Evolutionary conservation across 176 grass and related monocot genomes (phyloP), one percentile per base, ranked within the genome.

Genomic region (Luzula sylvatica): DNA sequence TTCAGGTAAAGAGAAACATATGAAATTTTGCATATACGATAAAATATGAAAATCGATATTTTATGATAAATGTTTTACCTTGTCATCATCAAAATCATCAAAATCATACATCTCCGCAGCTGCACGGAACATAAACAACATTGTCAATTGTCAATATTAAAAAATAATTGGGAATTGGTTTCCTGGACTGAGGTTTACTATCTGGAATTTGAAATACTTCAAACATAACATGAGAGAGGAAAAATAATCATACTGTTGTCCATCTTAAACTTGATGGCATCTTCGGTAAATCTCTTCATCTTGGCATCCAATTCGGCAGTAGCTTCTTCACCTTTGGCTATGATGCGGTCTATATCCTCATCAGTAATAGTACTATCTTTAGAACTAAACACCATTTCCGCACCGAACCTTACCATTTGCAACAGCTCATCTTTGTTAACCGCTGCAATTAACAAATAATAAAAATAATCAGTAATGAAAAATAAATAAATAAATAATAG

Each of bases 271-370:
- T 98, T 90, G 41, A 98, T 90, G 3, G 92, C 92, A 72, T 98
- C 92, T 74, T 98, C 92, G 50, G 92, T 98, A 61, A 98, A 98
- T 52, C 80, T 98, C 77, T 98, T 98, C 92, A 98, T 98, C 72
- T 98, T 98, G 2, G 77, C 92, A 41, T 98, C 86, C 71, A 98
- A 85, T 29, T 87, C 92, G 65, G 92, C 92, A 65, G 78, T 98
- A 59, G 85, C 72, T 56, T 98, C 86, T 74, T 98, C 92, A 65
- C 92, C 92, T 79, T 90, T 98, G 27, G 86, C 92, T 49, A 98
- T 90, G 65, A 98, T 98, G 23, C 82, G 72, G 65, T 98, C 85
- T 71, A 98, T 87, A 56, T 90, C 92, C 26, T 98, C 92, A 54
- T 98, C 92, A 53, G 92, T 98, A 39, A 98, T 87, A 23, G 92